Base-by-base conservation (phyloP, 2,329 filamentous ascomycete genomes). In the Thermothelomyces thermophilus region DNA sequence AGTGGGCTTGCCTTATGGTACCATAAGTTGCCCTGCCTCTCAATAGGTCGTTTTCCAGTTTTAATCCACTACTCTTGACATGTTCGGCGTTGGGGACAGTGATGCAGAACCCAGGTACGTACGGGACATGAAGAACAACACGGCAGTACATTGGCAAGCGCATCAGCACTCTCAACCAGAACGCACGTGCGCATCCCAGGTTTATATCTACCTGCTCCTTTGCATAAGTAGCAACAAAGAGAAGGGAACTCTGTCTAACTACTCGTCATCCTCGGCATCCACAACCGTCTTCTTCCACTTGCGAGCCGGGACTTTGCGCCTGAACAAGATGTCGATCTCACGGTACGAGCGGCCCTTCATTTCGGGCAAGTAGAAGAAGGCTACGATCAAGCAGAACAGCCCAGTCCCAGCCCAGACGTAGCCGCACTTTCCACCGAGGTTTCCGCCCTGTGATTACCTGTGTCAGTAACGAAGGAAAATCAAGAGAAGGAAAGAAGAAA, bases 291-390 rank as follows among this genome's bases (percentile, higher is more conserved):
- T 41, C 37, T 24, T 41, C 37, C 37, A 41, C 37, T 41, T 26
- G n/a, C 37, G 37, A 26, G 37, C 37, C 20, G 37, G 37, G 20
- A 41, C n/a, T 10, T 41, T 26, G 37, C 37, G 37, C 20, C 26
- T 41, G 37, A 41, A 41, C 37, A 41, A 10, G 13, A 28, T 41
- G 37, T 28, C 37, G 37, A 41, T 41, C 37, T 41, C 37, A n/a
- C 37, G 37, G 22, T 41, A 41, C 5, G 37, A 41, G 20, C 37
- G 24, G 37, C 14, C 6, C 37, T 28, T 41, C 37, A 41, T 41
- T 20, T 41, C 37, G 9, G 20, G 37, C 37, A 41, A 20, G 11
- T 16, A 41, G 37, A 41, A 41, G 37, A n/a, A 41, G 6, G 37
- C 37, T 4, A 41, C 37, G 37, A 41, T 41, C 37, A 24, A 16